These are phyloP conservation scores for Saccharomycopsis hybrid DNA, from an alignment of 1,139 yeast species.

Conservation along the genomic window DNA sequence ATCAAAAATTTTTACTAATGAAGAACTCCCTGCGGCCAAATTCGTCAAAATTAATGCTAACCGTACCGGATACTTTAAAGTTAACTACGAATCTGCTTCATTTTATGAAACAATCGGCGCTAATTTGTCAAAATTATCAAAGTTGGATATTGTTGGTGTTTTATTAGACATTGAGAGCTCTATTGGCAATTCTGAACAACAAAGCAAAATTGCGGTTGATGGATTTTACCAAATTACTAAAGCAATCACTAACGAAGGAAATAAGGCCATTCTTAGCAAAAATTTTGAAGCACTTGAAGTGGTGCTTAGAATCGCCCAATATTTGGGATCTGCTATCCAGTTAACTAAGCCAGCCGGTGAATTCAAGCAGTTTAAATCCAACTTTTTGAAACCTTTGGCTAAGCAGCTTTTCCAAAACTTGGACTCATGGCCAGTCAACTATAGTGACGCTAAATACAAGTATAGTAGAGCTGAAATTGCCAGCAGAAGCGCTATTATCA, in stretches of 20 bases:
- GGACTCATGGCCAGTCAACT: conserved; percentile 24
- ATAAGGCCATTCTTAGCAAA: conserved; percentile 18
- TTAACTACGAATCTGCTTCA: conserved; percentile 28
- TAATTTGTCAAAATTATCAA: conserved; percentile 27
- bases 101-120: conserved; percentile 29
- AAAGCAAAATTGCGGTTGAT: conserved; percentile 21
- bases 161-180: conserved; percentile 29
- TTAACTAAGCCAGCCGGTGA: conserved; percentile 15
- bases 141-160: conserved; percentile 27
- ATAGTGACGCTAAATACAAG: conserved; percentile 20
- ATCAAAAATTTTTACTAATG: conserved; percentile 36
- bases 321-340: conserved; percentile 24
- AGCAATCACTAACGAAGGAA: conserved; percentile 5
- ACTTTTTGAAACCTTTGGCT: conserved; percentile 27
- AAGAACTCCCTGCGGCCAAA: conserved; percentile 26
- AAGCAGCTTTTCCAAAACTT: conserved; percentile 23
- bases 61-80: conserved; percentile 42
- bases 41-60: conserved; percentile 39
- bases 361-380: conserved; percentile 20
- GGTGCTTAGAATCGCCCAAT: conserved; percentile 25
- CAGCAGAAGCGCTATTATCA: conserved; percentile 37
- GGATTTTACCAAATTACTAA: conserved; percentile 24
- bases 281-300: conserved; percentile 25
- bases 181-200: conserved; percentile 26
- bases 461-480: conserved; percentile 33